Conservation (phyloP, 805 yeast genomes). For the Candida arabinofermentans region DNA sequence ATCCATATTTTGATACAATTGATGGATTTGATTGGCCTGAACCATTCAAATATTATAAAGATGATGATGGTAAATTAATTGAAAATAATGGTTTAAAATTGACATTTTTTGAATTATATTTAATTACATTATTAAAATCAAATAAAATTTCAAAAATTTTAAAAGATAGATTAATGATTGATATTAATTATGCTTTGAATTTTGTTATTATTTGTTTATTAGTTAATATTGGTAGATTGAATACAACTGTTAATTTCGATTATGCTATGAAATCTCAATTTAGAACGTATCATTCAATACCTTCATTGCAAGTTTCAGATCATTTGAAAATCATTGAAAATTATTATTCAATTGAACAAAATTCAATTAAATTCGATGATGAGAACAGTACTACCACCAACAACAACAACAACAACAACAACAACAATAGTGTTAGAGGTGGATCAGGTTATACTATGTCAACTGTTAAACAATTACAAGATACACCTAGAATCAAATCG, state of each 20-base stretch:
- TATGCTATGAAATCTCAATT: constrained; percentile 93
- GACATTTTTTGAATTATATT: constrained; percentile 81
- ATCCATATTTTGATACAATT: constrained; percentile 41
- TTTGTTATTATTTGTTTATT: constrained; percentile 52
- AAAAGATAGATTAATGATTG: constrained; percentile 74
- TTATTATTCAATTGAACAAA: constrained; percentile 21
- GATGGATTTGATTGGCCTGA: constrained; percentile 35
- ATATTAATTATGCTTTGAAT: constrained; percentile 33
- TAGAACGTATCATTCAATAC: constrained; percentile 91
- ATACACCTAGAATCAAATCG: constrained; percentile 89
- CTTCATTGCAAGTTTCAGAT: constrained; percentile 73
- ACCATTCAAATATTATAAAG: constrained; percentile 23
- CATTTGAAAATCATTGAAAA: constrained; percentile 30
- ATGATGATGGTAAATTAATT: constrained; percentile 20
- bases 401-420: constrained; percentile 4
- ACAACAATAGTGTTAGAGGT: no score
- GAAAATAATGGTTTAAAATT: constrained; percentile 39
- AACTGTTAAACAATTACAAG: constrained; percentile 79
- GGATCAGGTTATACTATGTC: constrained; percentile 32
- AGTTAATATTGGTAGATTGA: constrained; percentile 90
- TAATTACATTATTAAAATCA: constrained; percentile 77
- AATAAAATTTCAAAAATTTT: constrained; percentile 79
- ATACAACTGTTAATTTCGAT: constrained; percentile 91
- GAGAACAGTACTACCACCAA: not conserved
- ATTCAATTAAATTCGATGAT: constrained; percentile 15